Evolutionary conservation across 2,329 filamentous ascomycete genomes (phyloP).

Genomic region (Pseudohalonectria lignicola): DNA sequence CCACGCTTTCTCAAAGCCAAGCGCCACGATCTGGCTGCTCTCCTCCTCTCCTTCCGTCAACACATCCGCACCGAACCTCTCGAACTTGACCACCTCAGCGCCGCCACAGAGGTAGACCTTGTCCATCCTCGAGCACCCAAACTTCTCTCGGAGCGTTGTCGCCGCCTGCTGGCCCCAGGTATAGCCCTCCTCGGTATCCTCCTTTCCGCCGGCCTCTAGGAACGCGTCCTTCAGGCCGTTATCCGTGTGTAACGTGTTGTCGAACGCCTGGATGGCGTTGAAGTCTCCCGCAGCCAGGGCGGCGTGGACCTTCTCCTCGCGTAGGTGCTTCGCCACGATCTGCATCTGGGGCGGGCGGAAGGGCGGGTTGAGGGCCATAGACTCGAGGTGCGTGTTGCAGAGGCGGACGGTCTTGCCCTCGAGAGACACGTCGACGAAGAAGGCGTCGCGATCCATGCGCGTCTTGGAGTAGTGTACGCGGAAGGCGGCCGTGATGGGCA

Average conservation of each 20-base stretch:
- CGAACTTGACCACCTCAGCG: too few species aligned
- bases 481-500: constrained; percentile 32
- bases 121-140: too few species aligned
- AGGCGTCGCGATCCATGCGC: constrained; percentile 38
- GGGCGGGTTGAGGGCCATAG: constrained; percentile 34
- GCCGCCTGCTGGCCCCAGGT: constrained; percentile 47
- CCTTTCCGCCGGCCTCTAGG: constrained; percentile 35
- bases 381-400: constrained; percentile 48
- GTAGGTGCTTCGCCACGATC: constrained; percentile 30
- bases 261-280: constrained; percentile 46
- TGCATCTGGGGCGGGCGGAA: constrained; percentile 35
- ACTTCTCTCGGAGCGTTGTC: constrained; percentile 22
- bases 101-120: too few species aligned
- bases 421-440: constrained; percentile 39
- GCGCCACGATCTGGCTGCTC: too few species aligned
- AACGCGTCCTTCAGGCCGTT: constrained; percentile 40
- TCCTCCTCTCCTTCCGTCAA: too few species aligned
- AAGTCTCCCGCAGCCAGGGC: constrained; percentile 42
- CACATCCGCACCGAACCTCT: too few species aligned
- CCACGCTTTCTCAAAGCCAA: too few species aligned
- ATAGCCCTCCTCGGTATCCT: constrained; percentile 37
- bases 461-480: constrained; percentile 38
- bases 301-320: constrained; percentile 21
- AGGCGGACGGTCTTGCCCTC: constrained; percentile 26
- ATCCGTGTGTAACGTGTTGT: constrained; percentile 32